phyloP scores from a whole-genome alignment of 371 early-diverging fungal genomes.

The Batkoa obscura region DNA sequence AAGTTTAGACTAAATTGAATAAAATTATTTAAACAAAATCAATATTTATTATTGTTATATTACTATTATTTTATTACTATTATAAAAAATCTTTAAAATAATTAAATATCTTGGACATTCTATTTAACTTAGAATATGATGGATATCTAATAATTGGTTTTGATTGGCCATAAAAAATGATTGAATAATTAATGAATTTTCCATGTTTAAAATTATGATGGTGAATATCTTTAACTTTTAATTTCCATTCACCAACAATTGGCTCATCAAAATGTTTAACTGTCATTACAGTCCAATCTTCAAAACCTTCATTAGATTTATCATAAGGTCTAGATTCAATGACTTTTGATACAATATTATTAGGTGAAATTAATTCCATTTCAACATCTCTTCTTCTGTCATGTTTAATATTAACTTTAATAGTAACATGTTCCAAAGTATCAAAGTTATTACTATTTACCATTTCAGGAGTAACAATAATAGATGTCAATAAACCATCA shows the following conservation, averaged over 20 bases:
- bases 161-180: conserved; percentile 35
- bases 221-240: background rate
- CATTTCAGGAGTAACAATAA: conserved; percentile 21
- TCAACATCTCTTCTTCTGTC: conserved; percentile 59
- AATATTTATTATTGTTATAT: too few species aligned
- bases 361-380: conserved; percentile 53
- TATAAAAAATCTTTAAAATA: too few species aligned
- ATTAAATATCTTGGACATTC: too few species aligned
- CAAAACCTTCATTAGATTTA: conserved; percentile 43
- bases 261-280: conserved; percentile 92
- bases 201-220: conserved; percentile 44
- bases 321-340: conserved; percentile 47
- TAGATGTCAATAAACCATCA: conserved; percentile 15
- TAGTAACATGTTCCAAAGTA: conserved; percentile 69
- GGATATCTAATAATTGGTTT: too few species aligned
- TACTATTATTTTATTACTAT: too few species aligned
- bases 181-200: conserved; percentile 34
- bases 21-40: too few species aligned
- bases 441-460: conserved; percentile 24
- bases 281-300: conserved; percentile 85
- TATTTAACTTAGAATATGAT: too few species aligned
- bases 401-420: conserved; percentile 65
- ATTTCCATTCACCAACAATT: background rate
- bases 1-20: too few species aligned
- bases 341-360: conserved; percentile 37